Evolutionary conservation across 805 yeast genomes (phyloP).

Genomic region (Myxozyma geophila): DNA sequence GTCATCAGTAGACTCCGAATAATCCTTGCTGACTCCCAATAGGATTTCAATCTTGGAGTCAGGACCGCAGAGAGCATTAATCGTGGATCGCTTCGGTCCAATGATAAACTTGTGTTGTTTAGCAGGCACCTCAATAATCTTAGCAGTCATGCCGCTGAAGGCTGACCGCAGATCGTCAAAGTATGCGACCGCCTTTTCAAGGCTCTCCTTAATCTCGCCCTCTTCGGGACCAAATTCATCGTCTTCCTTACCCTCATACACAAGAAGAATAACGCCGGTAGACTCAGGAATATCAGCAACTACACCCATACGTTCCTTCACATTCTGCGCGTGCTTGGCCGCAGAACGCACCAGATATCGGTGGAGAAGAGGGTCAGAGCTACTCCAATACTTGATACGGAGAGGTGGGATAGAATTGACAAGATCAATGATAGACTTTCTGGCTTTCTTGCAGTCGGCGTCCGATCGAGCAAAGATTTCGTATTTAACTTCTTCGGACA

Average conservation of each 20-base stretch:
- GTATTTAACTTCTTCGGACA: constrained; percentile 56
- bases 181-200: constrained; percentile 59
- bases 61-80: constrained; percentile 51
- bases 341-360: constrained; percentile 51
- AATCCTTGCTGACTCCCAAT: constrained; percentile 44
- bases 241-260: constrained; percentile 52
- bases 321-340: constrained; percentile 39
- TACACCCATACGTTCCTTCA: constrained; percentile 51
- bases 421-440: constrained; percentile 70
- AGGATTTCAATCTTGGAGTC: constrained; percentile 46
- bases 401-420: constrained; percentile 78
- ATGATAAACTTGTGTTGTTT: constrained; percentile 62
- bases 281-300: constrained; percentile 58
- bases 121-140: constrained; percentile 56
- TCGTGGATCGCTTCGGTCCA: constrained; percentile 66
- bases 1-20: constrained; percentile 50
- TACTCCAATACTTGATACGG: constrained; percentile 59
- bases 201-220: constrained; percentile 60
- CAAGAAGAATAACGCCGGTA: constrained; percentile 57
- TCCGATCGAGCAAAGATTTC: constrained; percentile 62
- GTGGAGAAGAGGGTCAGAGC: constrained; percentile 67
- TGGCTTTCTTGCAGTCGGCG: constrained; percentile 61
- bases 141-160: constrained; percentile 51
- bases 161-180: constrained; percentile 63
- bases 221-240: constrained; percentile 67